Percentiles rank a stretch among this genome's conserved stretches.
These are phyloP conservation scores for Coelastrella sp. DNA, from an alignment of 139 green algal species.

Conservation along the genomic window DNA sequence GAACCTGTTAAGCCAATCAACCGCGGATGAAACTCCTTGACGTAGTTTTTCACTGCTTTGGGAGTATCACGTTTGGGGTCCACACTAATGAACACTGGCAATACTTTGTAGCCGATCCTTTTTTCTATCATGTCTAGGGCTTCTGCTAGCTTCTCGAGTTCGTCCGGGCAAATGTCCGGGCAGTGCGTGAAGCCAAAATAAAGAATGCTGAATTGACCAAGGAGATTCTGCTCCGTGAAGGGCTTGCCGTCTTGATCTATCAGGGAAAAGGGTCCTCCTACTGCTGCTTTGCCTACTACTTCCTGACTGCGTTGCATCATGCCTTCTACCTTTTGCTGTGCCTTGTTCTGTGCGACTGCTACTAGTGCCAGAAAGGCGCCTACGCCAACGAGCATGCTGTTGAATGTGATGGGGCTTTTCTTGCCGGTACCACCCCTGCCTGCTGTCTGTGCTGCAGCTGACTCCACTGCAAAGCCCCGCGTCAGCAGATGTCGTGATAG, in stretches of 20 bases:
- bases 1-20: conserved; percentile 95
- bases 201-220: conserved; percentile 89
- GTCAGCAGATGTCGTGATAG: not conserved
- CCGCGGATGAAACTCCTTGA: conserved; percentile 94
- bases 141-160: conserved; percentile 95
- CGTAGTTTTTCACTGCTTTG: conserved; percentile 81
- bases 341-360: conserved; percentile 46
- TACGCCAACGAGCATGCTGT: conserved; percentile 46
- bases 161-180: conserved; percentile 98
- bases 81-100: conserved; percentile 96
- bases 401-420: conserved; percentile 47
- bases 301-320: conserved; percentile 61
- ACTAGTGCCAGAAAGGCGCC: conserved; percentile 42
- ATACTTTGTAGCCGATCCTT: conserved; percentile 54
- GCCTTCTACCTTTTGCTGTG: conserved; percentile 43
- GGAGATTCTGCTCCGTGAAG: conserved; percentile 86
- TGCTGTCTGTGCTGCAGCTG: conserved; percentile 14
- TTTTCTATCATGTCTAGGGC: conserved; percentile 74
- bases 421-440: conserved; percentile 11
- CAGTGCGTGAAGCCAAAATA: conserved; percentile 99
- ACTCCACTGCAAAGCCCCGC: conserved; percentile 34
- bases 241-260: conserved; percentile 82
- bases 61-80: conserved; percentile 93
- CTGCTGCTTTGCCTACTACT: conserved; percentile 83
- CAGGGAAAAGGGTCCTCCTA: conserved; percentile 93